Evolutionary conservation across 2,329 filamentous ascomycete species (phyloP).

Genomic region (Trichoderma koningiopsis): DNA sequence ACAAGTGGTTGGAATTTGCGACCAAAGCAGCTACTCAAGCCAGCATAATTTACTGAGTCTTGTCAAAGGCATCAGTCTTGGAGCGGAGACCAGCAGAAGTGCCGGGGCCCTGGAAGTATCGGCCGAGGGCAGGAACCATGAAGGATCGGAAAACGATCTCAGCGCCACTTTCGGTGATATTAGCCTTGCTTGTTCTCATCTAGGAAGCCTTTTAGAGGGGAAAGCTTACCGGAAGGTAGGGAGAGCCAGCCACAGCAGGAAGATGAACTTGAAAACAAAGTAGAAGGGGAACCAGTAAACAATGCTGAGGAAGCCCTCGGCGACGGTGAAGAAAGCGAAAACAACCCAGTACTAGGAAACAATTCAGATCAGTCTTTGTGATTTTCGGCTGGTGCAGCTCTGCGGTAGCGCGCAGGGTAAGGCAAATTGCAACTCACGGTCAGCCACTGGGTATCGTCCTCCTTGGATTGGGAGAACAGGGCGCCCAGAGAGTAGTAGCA

Average conservation of each 20-base stretch:
- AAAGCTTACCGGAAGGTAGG: conserved; percentile 82
- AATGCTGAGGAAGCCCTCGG: conserved; percentile 80
- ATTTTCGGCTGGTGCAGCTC: conserved; percentile 6
- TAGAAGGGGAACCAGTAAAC: conserved; percentile 99
- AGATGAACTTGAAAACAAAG: conserved; percentile 99
- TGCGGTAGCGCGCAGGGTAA: neutral
- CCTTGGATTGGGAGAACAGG: conserved; percentile 70
- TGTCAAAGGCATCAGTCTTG: conserved; percentile 78
- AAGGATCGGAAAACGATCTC: conserved; percentile 97
- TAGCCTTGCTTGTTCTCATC: neutral
- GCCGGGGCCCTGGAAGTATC: conserved; percentile 75
- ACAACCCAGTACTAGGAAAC: conserved; percentile 77
- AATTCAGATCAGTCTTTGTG: conserved; percentile 38
- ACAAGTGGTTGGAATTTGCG: conserved; percentile 30
- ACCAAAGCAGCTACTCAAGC: conserved; percentile 30
- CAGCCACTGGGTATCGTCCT: conserved; percentile 81
- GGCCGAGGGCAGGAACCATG: conserved; percentile 85
- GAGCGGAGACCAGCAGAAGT: conserved; percentile 86
- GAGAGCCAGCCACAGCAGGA: conserved; percentile 96
- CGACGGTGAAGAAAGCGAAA: conserved; percentile 77
- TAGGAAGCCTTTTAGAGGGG: neutral
- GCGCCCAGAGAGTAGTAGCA: conserved; percentile 82
- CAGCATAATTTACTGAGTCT: conserved; percentile 58
- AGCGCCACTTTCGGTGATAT: conserved; percentile 68
- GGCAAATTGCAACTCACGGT: conserved; percentile 55